Evolutionary conservation across 176 grass and related monocot genomes (phyloP).

Genomic region (Puya raimondii): DNA sequence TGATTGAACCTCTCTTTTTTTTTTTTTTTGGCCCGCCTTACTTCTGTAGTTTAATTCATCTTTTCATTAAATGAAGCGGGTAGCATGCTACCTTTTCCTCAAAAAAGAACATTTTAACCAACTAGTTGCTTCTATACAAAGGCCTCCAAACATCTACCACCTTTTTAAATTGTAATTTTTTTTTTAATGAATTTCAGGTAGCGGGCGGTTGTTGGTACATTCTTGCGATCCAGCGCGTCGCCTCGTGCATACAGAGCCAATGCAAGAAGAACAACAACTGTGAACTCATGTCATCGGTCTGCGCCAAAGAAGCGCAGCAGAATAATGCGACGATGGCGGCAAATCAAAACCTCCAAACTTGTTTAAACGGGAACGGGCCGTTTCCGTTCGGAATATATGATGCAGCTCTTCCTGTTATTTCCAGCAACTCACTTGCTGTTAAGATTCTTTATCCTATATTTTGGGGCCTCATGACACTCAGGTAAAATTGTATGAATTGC

Average conservation of each 20-base stretch:
- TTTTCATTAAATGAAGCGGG: too few species aligned
- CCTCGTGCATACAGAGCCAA: conserved; percentile 56
- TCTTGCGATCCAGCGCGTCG: conserved; percentile 87
- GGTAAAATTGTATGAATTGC: conserved; percentile 28
- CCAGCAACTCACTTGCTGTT: conserved; percentile 73
- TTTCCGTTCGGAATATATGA: conserved; percentile 82
- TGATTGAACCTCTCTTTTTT: too few species aligned
- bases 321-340: conserved; percentile 29
- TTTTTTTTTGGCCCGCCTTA: too few species aligned
- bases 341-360: conserved; percentile 43
- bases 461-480: conserved; percentile 97
- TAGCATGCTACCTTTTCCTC: too few species aligned
- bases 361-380: conserved; percentile 48
- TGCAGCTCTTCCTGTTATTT: conserved; percentile 83
- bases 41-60: too few species aligned
- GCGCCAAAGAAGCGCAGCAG: conserved; percentile 51
- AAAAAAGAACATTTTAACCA: not conserved
- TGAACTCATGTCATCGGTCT: conserved; percentile 48
- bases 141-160: not conserved
- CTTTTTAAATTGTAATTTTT: not conserved
- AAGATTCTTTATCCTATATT: conserved; percentile 97
- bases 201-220: conserved; percentile 93
- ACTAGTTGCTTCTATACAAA: not conserved
- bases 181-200: conserved; percentile 37
- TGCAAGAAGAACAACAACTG: conserved; percentile 59